Conservation (phyloP, 495 filamentous ascomycete species). For the Penicillium parvum region DNA sequence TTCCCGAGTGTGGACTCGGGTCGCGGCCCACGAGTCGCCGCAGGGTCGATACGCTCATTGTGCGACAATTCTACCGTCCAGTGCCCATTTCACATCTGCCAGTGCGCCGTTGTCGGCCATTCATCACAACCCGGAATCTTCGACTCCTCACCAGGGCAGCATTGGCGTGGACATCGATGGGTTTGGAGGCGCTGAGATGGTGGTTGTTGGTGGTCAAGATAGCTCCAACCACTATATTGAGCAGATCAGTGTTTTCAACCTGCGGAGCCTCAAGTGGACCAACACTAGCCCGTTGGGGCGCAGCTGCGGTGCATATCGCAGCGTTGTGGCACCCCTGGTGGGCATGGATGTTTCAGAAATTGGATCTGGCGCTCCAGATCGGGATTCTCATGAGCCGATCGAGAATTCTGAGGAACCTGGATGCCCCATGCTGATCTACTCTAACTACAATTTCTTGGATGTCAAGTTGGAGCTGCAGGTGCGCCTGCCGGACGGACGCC, state of each 20-base stretch:
- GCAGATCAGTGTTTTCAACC: conserved; percentile 95
- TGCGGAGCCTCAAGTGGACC: conserved; percentile 94
- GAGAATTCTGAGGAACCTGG: conserved; percentile 49
- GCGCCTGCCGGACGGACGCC: conserved; percentile 73
- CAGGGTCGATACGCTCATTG: conserved; percentile 97
- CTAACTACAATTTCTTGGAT: conserved; percentile 97
- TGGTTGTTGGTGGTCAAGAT: conserved; percentile 94
- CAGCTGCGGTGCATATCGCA: conserved; percentile 93
- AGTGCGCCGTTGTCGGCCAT: conserved; percentile 80
- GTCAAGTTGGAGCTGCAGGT: conserved; percentile 94
- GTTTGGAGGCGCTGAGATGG: conserved; percentile 90
- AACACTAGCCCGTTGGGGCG: conserved; percentile 77
- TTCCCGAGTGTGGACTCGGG: conserved; percentile 77
- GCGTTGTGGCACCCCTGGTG: conserved; percentile 82
- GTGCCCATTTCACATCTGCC: conserved; percentile 76
- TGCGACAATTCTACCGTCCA: conserved; percentile 85
- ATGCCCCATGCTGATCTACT: conserved; percentile 93
- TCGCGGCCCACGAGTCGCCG: conserved; percentile 74
- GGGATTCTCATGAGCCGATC: conserved; percentile 33
- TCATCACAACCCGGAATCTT: conserved; percentile 77
- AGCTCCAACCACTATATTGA: conserved; percentile 98
- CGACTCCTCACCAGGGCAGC: conserved; percentile 75
- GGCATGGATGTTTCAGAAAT: conserved; percentile 66
- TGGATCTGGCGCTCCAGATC: conserved; percentile 47
- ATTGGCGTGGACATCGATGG: conserved; percentile 87